phyloP scores from a whole-genome alignment of 208 protist genomes.

The Tritrichomonas foetus region DNA sequence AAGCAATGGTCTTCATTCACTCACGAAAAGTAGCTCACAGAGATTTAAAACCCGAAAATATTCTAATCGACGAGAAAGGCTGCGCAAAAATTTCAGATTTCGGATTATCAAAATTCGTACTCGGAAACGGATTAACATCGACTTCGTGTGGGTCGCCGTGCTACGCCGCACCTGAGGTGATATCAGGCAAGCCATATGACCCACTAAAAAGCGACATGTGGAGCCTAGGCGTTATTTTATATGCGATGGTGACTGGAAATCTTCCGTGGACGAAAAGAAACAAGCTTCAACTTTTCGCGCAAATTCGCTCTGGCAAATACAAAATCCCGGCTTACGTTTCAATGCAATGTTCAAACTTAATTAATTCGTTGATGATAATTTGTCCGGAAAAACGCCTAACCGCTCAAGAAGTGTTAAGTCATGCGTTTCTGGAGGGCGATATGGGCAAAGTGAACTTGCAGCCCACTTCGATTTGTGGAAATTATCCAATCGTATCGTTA shows the following conservation, averaged over 20 bases:
- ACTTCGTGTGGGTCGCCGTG: neutral
- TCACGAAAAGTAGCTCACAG: neutral
- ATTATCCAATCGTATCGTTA: neutral
- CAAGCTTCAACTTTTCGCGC: neutral
- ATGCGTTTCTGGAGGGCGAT: too few species aligned
- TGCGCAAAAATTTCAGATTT: slow-evolving; percentile 99
- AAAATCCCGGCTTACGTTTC: too few species aligned
- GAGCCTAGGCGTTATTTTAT: neutral
- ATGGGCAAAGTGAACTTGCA: too few species aligned
- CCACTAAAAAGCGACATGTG: neutral
- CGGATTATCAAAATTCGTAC: slow-evolving; percentile 61
- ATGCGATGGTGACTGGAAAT: neutral
- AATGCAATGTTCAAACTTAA: too few species aligned
- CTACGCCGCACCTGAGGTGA: neutral
- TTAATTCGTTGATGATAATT: too few species aligned
- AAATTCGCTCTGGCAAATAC: neutral
- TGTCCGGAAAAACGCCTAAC: too few species aligned
- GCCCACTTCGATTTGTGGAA: too few species aligned
- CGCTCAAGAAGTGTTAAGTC: too few species aligned
- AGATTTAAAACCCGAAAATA: slow-evolving; percentile 63
- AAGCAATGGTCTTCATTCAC: neutral
- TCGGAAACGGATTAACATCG: neutral
- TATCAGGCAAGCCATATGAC: neutral
- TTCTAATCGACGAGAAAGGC: slow-evolving; percentile 62
- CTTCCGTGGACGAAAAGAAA: neutral